Conservation (phyloP, 805 yeast genomes). For the Henningerozyma blattae region DNA sequence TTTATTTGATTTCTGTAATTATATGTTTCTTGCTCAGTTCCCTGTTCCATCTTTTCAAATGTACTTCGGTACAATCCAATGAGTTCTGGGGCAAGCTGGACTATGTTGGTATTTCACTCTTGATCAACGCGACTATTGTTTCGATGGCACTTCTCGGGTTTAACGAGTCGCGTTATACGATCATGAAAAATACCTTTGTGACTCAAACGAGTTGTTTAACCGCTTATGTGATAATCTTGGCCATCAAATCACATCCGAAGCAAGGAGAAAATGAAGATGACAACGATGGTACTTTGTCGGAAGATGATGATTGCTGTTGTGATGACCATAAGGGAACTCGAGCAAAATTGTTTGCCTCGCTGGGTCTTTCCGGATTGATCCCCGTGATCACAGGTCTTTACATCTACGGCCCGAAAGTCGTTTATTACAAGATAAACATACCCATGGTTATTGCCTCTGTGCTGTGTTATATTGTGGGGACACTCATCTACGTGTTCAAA, state of each 20-base stretch:
- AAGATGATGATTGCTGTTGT: too few species aligned
- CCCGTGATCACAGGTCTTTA: constrained; percentile 50
- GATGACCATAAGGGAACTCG: too few species aligned
- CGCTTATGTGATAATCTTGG: too few species aligned
- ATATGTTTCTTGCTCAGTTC: constrained; percentile 52
- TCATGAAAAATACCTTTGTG: too few species aligned
- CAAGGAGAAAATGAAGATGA: too few species aligned
- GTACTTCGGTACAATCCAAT: constrained; percentile 46
- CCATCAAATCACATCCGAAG: too few species aligned
- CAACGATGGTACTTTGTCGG: too few species aligned
- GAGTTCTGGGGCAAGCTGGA: constrained; percentile 57
- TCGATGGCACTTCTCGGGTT: too few species aligned
- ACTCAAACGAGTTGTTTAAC: too few species aligned
- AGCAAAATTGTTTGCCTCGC: constrained; percentile 63
- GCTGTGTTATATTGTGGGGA: constrained; percentile 73
- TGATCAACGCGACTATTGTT: constrained; percentile 50
- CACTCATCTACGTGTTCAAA: constrained; percentile 62
- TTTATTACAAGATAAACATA: constrained; percentile 43
- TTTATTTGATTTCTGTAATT: constrained; percentile 44
- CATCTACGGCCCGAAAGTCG: constrained; percentile 35
- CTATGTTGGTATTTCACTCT: constrained; percentile 58
- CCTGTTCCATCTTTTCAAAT: constrained; percentile 49
- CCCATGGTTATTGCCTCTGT: constrained; percentile 56
- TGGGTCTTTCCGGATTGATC: constrained; percentile 65
- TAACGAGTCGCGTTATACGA: too few species aligned